These are phyloP conservation scores for Massariosphaeria phaeospora DNA, from an alignment of 495 filamentous ascomycete genomes.

Conservation along the genomic window DNA sequence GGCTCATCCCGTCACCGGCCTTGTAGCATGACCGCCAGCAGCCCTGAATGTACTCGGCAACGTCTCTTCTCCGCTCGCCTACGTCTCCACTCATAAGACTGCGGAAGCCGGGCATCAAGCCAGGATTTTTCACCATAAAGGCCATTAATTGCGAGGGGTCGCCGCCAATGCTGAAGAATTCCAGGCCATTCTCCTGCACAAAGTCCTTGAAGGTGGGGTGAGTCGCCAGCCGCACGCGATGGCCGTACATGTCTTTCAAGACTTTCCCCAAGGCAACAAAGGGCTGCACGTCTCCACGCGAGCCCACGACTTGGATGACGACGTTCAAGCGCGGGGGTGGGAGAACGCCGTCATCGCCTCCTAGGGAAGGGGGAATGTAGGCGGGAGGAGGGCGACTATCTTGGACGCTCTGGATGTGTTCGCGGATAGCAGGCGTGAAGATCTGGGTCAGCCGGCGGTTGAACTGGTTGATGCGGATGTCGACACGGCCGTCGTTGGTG, in stretches of 20 bases:
- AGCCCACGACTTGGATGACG: slow-evolving; percentile 75
- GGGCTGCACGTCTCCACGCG: slow-evolving; percentile 73
- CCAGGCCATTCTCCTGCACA: slow-evolving; percentile 63
- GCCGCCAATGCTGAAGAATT: slow-evolving; percentile 77
- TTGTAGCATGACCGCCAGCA: slow-evolving; percentile 75
- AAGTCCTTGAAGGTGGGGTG: slow-evolving; percentile 66
- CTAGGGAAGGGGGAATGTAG: too few relatives aligned
- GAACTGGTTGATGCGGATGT: too few relatives aligned
- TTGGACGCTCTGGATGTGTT: too few relatives aligned
- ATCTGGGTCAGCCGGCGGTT: too few relatives aligned
- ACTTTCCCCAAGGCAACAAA: slow-evolving; percentile 64
- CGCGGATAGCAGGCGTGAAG: too few relatives aligned
- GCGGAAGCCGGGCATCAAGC: slow-evolving; percentile 66
- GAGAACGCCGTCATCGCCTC: too few relatives aligned
- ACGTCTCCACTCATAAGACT: slow-evolving; percentile 65
- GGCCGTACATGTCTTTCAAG: slow-evolving; percentile 59
- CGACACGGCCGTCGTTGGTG: too few relatives aligned
- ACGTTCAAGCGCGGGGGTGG: too few relatives aligned
- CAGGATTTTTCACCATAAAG: slow-evolving; percentile 79
- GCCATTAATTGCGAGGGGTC: slow-evolving; percentile 77
- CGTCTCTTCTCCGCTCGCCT: slow-evolving; percentile 56
- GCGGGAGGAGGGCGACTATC: too few relatives aligned
- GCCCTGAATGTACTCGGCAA: slow-evolving; percentile 67
- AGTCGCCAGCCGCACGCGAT: slow-evolving; percentile 72
- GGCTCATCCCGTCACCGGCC: slow-evolving; percentile 52